Evolutionary conservation across 1,284 basidiomycete genomes (phyloP).

Genomic region (Neonothopanus nambi): DNA sequence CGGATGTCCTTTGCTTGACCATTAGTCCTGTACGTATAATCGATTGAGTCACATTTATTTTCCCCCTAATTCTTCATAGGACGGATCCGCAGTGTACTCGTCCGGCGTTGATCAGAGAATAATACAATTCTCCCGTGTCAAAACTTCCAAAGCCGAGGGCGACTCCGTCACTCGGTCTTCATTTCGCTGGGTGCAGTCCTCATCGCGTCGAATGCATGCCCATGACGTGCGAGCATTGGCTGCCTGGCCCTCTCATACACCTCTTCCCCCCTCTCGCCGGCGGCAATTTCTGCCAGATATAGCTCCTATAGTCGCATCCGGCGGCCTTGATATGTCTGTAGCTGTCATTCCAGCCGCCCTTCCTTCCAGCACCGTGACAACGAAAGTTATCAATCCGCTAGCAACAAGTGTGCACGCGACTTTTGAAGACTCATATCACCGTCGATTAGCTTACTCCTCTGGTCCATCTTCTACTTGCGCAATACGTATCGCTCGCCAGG

Average conservation of each 20-base stretch:
- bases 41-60: neutral
- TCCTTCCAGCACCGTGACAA: conserved; percentile 46
- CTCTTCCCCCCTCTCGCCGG: conserved; percentile 50
- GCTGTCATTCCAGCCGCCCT: conserved; percentile 79
- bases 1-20: conserved; percentile 88
- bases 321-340: conserved; percentile 92
- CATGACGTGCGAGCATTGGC: conserved; percentile 94
- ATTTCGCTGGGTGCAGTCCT: conserved; percentile 79
- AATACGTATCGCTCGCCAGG: conserved; percentile 65
- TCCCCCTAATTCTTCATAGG: conserved; percentile 39
- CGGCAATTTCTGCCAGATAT: conserved; percentile 55
- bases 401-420: conserved; percentile 67
- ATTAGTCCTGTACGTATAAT: conserved; percentile 70
- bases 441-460: conserved; percentile 67
- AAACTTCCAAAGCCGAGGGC: conserved; percentile 43
- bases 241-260: conserved; percentile 85
- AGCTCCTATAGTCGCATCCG: conserved; percentile 87
- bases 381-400: conserved; percentile 71
- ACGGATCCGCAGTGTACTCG: conserved; percentile 86
- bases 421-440: conserved; percentile 82
- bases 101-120: conserved; percentile 97
- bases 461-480: conserved; percentile 47
- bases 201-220: conserved; percentile 84
- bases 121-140: conserved; percentile 78
- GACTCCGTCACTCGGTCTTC: conserved; percentile 37